Evolutionary conservation across 345 rosid species (phyloP).

Genomic region (Ricinus communis): DNA sequence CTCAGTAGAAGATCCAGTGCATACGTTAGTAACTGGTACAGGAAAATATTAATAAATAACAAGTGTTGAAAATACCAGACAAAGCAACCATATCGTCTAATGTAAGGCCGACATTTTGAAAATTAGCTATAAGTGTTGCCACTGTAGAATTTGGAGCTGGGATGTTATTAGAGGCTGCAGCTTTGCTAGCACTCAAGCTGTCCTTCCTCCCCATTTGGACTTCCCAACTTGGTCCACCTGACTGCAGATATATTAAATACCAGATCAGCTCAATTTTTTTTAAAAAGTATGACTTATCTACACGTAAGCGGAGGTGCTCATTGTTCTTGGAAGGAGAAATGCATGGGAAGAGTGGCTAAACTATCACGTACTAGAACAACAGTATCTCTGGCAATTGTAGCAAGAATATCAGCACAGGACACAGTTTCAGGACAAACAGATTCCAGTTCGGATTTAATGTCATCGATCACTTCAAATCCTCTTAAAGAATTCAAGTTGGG

Average conservation of each 20-base stretch:
- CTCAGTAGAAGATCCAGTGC: too few species aligned
- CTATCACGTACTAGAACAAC: slow-evolving; percentile 55
- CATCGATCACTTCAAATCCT: slow-evolving; percentile 80
- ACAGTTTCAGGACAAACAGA: slow-evolving; percentile 71
- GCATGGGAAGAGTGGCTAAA: background rate
- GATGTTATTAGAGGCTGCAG: slow-evolving; percentile 53
- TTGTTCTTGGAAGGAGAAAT: background rate
- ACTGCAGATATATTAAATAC: slow-evolving; percentile 33
- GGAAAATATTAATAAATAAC: too few species aligned
- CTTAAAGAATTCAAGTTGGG: slow-evolving; percentile 79
- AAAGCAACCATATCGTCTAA: slow-evolving; percentile 71
- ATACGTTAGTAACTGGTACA: too few species aligned
- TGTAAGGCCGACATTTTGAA: slow-evolving; percentile 71
- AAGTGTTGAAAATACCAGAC: slow-evolving; percentile 41
- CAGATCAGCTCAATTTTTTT: background rate
- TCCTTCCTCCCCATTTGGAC: slow-evolving; percentile 75
- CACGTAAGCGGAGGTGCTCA: too few species aligned
- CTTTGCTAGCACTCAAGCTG: slow-evolving; percentile 63
- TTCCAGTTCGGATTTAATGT: slow-evolving; percentile 65
- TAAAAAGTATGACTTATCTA: too few species aligned
- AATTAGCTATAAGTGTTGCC: slow-evolving; percentile 47
- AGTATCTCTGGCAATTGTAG: slow-evolving; percentile 72
- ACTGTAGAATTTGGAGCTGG: slow-evolving; percentile 79
- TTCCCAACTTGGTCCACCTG: slow-evolving; percentile 93
- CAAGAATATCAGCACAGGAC: slow-evolving; percentile 90